Evolutionary conservation across 1,284 basidiomycete species (phyloP).

Genomic region (Takashimella tepidaria): DNA sequence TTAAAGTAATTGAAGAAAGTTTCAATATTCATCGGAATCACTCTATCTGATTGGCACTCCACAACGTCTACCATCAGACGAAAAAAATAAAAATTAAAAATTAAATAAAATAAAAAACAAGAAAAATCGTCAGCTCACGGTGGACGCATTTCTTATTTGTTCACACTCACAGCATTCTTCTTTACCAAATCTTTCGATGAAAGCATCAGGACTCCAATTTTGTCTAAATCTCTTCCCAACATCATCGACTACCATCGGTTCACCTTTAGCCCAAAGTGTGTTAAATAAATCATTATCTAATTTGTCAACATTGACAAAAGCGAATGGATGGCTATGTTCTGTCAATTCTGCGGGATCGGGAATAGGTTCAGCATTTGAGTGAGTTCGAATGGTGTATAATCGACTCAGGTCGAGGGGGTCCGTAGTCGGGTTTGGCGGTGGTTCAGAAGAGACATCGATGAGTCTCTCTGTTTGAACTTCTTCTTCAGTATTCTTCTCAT

Average conservation of each 20-base stretch:
- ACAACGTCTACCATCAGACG: slow-evolving; percentile 64
- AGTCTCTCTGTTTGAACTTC: too few species aligned
- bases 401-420: slow-evolving; percentile 2
- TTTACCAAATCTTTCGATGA: slow-evolving; percentile 62
- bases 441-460: neutral
- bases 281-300: slow-evolving; percentile 63
- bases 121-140: too few species aligned
- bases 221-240: slow-evolving; percentile 59
- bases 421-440: neutral
- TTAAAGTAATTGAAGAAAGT: slow-evolving; percentile 80
- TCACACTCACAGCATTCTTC: slow-evolving; percentile 56
- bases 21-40: slow-evolving; percentile 60
- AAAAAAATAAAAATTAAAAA: too few species aligned
- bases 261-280: slow-evolving; percentile 63
- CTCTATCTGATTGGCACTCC: slow-evolving; percentile 69
- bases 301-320: slow-evolving; percentile 52
- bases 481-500: neutral
- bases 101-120: too few species aligned
- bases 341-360: slow-evolving; percentile 36
- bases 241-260: slow-evolving; percentile 69
- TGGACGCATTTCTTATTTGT: too few species aligned
- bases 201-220: slow-evolving; percentile 75
- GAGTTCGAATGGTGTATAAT: slow-evolving; percentile 30
- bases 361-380: slow-evolving; percentile 35
- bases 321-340: slow-evolving; percentile 29